Evolutionary conservation across 208 protist genomes (phyloP).

Genomic region (Leishmania lainsoni): DNA sequence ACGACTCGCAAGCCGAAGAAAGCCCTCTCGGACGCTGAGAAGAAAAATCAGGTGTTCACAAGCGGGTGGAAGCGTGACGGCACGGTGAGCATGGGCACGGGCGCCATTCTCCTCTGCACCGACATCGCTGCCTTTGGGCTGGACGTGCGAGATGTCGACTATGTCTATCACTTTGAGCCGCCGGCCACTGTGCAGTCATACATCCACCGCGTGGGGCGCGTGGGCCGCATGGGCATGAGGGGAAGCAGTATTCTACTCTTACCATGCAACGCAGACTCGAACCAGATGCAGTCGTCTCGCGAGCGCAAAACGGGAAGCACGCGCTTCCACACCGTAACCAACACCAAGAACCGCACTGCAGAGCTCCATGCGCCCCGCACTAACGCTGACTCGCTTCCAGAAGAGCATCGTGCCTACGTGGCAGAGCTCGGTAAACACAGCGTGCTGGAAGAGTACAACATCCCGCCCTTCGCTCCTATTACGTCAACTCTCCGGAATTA

Average conservation of each 20-base stretch:
- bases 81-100: constrained; percentile 56
- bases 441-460: constrained; percentile 55
- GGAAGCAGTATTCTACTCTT: constrained; percentile 86
- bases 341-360: constrained; percentile 67
- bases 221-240: constrained; percentile 89
- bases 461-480: constrained; percentile 83
- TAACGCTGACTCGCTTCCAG: constrained; percentile 34
- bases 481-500: constrained; percentile 75
- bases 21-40: constrained; percentile 58
- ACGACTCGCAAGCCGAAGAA: constrained; percentile 30
- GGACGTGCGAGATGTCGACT: constrained; percentile 92
- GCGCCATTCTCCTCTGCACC: constrained; percentile 89
- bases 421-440: constrained; percentile 50
- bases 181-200: constrained; percentile 80
- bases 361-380: constrained; percentile 52
- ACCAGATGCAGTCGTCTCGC: constrained; percentile 25
- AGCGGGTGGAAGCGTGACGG: constrained; percentile 84
- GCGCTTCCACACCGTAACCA: constrained; percentile 79
- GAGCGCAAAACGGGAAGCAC: constrained; percentile 74
- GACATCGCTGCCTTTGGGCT: constrained; percentile 90
- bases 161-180: constrained; percentile 92
- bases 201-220: constrained; percentile 90
- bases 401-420: constrained; percentile 55
- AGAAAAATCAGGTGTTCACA: constrained; percentile 76
- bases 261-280: constrained; percentile 45